Evolutionary conservation across 2,329 filamentous ascomycete species (phyloP), one percentile per base, ranked within the genome.

Genomic region (Esteya vermicola): DNA sequence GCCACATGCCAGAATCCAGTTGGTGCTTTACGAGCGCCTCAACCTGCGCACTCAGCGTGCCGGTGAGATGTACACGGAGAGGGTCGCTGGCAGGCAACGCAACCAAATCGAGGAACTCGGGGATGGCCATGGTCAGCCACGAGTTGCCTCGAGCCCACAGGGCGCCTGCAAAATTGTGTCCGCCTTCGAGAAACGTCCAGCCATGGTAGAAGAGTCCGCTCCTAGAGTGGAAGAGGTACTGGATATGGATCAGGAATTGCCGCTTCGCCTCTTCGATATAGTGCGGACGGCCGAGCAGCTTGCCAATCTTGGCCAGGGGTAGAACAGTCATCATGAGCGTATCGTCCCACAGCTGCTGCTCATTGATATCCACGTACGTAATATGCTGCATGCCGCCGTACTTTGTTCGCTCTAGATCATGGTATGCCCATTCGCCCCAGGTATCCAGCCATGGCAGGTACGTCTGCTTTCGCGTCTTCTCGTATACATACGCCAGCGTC

Each of bases 321-420:
- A 88, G 62, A 6, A 85, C 82, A 1, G 81, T 86, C 83, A 89
- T 89, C 82, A 89, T 88, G 33, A 89, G 65, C 6, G 83, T 89
- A 54, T 89, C 83, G 49, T 86, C 83, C 83, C 83, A 89, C 19
- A 88, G 65, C 61, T 88, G 79, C 54, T 84, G 70, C 45, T 77
- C 67, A 57, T 89, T 85, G 47, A 72, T 67, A 3, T 74, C 69
- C 25, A 78, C 59, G 50, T 86, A 86, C 0, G 82, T 88, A 45
- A 80, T 72, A 57, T 83, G 81, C 57, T 85, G 81, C 65, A 85
- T 81, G 42, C 78, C 67, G 35, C 77, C 81, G 52, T 75, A 78
- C 37, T 70, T 72, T 1, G 83, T 88, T 31, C 81, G 68, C 12
- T 75, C 73, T 22, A 88, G 67, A 38, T 84, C 82, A 55, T 85